These are phyloP conservation scores for Saccharum officinarum DNA, from an alignment of 176 grass and related monocot genomes.

Conservation along the genomic window DNA sequence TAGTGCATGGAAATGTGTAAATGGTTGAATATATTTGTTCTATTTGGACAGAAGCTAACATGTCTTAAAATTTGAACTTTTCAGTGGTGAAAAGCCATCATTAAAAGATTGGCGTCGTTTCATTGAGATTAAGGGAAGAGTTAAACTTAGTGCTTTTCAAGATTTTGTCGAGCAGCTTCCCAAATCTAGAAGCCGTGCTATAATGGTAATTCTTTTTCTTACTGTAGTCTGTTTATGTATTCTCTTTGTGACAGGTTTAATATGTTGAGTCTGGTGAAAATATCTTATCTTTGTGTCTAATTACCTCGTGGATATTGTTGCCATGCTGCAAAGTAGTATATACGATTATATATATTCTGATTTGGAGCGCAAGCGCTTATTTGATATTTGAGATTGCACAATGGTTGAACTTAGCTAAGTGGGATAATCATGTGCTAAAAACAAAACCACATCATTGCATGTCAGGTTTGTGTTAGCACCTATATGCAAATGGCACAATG, in stretches of 20 bases:
- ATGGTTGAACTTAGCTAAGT: not conserved
- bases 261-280: not conserved
- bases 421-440: not conserved
- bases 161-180: conserved; percentile 89
- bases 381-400: not conserved
- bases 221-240: not conserved
- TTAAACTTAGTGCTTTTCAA: conserved; percentile 91
- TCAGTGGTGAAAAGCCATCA: conserved; percentile 92
- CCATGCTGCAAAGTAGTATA: not conserved
- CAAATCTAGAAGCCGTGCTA: conserved; percentile 81
- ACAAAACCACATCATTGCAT: not conserved
- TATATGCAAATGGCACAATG: not conserved
- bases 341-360: not conserved
- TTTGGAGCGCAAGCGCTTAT: not conserved
- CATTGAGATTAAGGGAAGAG: conserved; percentile 99
- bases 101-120: conserved; percentile 88
- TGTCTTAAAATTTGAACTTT: conserved; percentile 28
- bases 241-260: conserved; percentile 1
- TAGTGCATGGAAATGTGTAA: not conserved
- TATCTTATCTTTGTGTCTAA: not conserved
- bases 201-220: conserved; percentile 78
- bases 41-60: conserved; percentile 33
- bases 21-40: not conserved
- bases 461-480: not conserved
- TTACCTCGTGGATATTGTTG: not conserved